Conservation (phyloP, 371 early-diverging fungal genomes). For the Nematocida parisii region DNA sequence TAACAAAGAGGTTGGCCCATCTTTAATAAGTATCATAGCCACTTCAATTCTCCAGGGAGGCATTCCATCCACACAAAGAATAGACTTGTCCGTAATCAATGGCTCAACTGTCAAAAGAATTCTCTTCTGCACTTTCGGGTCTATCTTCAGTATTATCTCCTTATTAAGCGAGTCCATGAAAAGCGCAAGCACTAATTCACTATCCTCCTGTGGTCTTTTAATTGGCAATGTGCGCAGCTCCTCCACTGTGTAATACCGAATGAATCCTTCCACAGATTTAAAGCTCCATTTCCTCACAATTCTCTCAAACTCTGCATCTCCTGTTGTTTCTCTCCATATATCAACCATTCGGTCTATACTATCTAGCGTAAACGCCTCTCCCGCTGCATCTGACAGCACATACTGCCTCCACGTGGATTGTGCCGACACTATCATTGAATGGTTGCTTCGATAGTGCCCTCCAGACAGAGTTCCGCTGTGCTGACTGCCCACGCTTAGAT, state of each 20-base stretch:
- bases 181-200: not conserved
- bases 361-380: not conserved
- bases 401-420: constrained; percentile 57
- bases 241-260: constrained; percentile 39
- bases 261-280: constrained; percentile 1
- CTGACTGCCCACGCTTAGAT: not conserved
- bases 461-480: not conserved
- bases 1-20: not conserved
- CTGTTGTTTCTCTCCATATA: constrained; percentile 39
- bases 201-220: not conserved
- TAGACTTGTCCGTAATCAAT: constrained; percentile 16
- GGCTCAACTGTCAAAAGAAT: constrained; percentile 3
- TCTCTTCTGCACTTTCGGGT: constrained; percentile 47
- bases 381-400: constrained; percentile 19
- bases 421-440: not conserved
- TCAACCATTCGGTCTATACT: constrained; percentile 31
- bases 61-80: constrained; percentile 26
- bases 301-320: constrained; percentile 33
- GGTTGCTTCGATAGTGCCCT: not conserved
- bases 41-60: constrained; percentile 26
- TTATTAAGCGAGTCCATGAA: not conserved
- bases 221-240: constrained; percentile 33
- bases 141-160: constrained; percentile 10
- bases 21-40: constrained; percentile 8
- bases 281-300: constrained; percentile 42